Conservation (phyloP, 805 yeast species). For the Blastobotrys attinorum region DNA sequence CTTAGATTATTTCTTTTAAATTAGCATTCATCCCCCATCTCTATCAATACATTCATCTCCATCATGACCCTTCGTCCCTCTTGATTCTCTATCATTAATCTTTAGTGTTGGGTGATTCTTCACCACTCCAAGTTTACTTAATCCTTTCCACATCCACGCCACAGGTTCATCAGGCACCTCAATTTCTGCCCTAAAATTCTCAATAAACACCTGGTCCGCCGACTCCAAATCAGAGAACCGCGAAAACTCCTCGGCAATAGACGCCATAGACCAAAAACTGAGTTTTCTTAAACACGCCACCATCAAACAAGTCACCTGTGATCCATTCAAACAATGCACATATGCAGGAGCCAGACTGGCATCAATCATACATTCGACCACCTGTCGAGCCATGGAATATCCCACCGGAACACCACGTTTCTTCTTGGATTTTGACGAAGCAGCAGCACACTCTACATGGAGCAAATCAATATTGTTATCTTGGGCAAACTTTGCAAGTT, state of each 20-base stretch:
- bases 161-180: conserved; percentile 45
- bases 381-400: conserved; percentile 49
- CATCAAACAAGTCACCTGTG: conserved; percentile 74
- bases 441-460: conserved; percentile 57
- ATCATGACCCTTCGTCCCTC: background rate
- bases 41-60: too few species aligned
- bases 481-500: conserved; percentile 45
- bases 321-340: conserved; percentile 84
- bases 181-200: conserved; percentile 62
- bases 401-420: conserved; percentile 79
- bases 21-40: too few species aligned
- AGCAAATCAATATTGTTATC: conserved; percentile 49
- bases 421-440: conserved; percentile 58
- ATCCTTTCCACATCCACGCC: conserved; percentile 60
- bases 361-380: conserved; percentile 54
- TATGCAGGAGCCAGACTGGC: conserved; percentile 60
- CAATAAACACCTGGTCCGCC: conserved; percentile 78
- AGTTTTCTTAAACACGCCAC: conserved; percentile 80
- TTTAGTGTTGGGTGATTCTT: conserved; percentile 44
- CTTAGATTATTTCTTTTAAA: too few species aligned
- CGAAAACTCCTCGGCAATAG: conserved; percentile 79
- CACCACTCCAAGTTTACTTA: conserved; percentile 46
- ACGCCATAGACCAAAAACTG: conserved; percentile 81
- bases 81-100: conserved; percentile 1
- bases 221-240: conserved; percentile 70